Conservation (phyloP, 192 early-diverging fungal genomes). For the Haplosporangium gracile region DNA sequence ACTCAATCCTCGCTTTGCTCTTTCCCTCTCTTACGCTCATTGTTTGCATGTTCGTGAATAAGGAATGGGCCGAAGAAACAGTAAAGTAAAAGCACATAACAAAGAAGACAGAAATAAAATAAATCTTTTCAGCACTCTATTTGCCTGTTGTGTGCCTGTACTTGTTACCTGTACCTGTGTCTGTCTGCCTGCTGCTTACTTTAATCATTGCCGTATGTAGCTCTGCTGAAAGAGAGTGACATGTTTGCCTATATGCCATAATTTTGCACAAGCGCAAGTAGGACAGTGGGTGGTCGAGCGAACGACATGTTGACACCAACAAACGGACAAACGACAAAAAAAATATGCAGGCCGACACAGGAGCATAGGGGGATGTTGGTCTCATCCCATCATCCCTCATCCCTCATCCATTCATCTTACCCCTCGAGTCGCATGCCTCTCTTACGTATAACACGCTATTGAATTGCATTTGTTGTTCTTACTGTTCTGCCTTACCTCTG, state of each 20-base stretch:
- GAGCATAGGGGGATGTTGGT: too few species aligned
- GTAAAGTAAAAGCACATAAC: not conserved
- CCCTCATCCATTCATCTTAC: not conserved
- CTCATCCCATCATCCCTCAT: not conserved
- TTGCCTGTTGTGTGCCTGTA: not conserved
- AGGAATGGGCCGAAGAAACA: conserved; percentile 1
- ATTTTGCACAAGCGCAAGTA: not conserved
- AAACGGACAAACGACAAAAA: too few species aligned
- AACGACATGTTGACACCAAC: not conserved
- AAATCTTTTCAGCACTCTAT: not conserved
- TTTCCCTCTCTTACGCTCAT: not conserved
- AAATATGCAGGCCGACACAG: too few species aligned
- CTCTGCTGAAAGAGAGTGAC: not conserved
- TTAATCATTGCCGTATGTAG: too few species aligned
- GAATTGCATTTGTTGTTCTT: not conserved
- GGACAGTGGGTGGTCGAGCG: not conserved
- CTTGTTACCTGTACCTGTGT: not conserved
- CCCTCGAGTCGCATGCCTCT: not conserved
- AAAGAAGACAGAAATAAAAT: not conserved
- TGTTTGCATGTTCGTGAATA: not conserved
- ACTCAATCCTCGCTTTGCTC: not conserved
- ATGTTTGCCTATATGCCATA: not conserved
- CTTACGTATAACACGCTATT: too few species aligned
- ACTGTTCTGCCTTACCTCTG: not conserved
- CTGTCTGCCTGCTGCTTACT: not conserved